Percentiles rank a stretch among this genome's conserved stretches.
phyloP scores from a whole-genome alignment of 176 grass and related monocot species.

The Poa annua region DNA sequence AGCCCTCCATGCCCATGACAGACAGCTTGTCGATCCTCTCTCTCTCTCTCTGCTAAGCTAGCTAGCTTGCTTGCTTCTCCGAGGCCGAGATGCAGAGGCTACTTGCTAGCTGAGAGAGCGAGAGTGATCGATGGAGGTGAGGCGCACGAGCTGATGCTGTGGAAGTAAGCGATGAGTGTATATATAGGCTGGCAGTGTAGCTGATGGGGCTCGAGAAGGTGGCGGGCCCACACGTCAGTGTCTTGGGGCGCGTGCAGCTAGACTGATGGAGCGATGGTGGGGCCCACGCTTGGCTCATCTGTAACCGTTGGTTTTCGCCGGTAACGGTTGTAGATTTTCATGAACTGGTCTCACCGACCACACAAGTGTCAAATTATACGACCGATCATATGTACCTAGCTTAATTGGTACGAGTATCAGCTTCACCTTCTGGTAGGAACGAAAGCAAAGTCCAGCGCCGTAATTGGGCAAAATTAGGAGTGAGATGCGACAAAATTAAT shows the following conservation, averaged over 20 bases:
- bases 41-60: not conserved
- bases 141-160: constrained; percentile 6
- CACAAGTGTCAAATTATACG: not conserved
- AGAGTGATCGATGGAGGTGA: not conserved
- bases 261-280: not conserved
- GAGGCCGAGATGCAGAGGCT: not conserved
- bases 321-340: not conserved
- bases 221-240: constrained; percentile 27
- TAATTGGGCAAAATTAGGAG: not conserved
- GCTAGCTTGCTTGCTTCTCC: not conserved
- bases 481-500: not conserved
- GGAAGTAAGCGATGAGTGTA: constrained; percentile 3
- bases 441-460: not conserved
- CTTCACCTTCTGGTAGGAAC: not conserved
- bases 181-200: constrained; percentile 15
- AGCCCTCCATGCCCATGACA: not conserved
- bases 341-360: not conserved
- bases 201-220: no score
- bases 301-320: constrained; percentile 14
- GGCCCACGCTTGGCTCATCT: not conserved
- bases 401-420: constrained; percentile 25
- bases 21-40: not conserved
- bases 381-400: not conserved
- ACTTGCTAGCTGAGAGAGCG: not conserved
- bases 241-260: not conserved